phyloP scores from a whole-genome alignment of 768 basidiomycete species.

The Rhodosporidiobolus odoratus region DNA sequence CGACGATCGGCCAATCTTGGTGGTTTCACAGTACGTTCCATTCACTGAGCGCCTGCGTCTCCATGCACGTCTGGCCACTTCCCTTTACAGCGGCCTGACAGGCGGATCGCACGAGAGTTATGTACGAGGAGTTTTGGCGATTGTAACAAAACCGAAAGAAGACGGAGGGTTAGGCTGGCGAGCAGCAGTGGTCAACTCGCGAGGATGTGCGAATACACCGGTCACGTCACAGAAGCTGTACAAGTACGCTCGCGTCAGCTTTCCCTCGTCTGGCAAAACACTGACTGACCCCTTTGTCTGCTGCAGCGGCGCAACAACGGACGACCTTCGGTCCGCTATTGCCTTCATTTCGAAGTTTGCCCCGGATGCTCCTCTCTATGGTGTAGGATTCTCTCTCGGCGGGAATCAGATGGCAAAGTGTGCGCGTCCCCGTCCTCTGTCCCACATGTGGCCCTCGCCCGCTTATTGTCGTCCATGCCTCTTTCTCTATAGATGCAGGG shows the following conservation, averaged over 20 bases:
- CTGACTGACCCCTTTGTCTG: too few species aligned
- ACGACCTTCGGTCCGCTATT: conserved; percentile 77
- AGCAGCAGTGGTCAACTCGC: conserved; percentile 83
- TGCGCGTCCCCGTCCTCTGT: conserved; percentile 53
- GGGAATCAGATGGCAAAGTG: conserved; percentile 86
- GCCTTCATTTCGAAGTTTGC: conserved; percentile 66
- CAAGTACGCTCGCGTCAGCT: conserved; percentile 13
- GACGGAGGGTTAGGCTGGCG: conserved; percentile 87
- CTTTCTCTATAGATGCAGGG: conserved; percentile 2
- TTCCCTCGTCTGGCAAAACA: not conserved
- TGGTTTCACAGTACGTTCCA: conserved; percentile 48
- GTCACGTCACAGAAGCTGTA: conserved; percentile 74
- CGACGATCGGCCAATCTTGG: conserved; percentile 50
- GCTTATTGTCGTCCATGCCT: conserved; percentile 42
- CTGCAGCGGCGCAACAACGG: conserved; percentile 79
- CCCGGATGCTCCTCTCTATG: conserved; percentile 75
- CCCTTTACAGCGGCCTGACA: conserved; percentile 31
- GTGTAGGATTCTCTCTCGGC: conserved; percentile 88
- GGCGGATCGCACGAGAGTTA: conserved; percentile 66
- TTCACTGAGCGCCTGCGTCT: too few species aligned
- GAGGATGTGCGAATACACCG: conserved; percentile 86
- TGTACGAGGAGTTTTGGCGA: conserved; percentile 71
- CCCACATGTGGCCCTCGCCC: too few species aligned
- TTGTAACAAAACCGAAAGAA: conserved; percentile 62
- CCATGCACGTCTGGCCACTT: too few species aligned